phyloP scores from a whole-genome alignment of 306 rosid species.

The Vigna angularis region DNA sequence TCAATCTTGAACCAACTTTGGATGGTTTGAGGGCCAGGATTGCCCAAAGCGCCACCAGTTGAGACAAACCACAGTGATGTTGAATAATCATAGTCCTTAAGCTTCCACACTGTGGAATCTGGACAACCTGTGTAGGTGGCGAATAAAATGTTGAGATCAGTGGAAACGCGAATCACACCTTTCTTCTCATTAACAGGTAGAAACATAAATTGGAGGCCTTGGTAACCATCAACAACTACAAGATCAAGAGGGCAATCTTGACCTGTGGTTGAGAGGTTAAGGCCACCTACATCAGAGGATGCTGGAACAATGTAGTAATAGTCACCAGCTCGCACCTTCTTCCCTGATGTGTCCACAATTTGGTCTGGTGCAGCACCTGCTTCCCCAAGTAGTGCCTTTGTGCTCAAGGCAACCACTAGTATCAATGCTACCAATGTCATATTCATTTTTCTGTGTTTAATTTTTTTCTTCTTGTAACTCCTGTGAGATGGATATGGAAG shows the following conservation, averaged over 20 bases:
- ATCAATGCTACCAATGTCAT: background rate
- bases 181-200: background rate
- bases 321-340: background rate
- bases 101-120: slow-evolving; percentile 33
- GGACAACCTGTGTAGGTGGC: background rate
- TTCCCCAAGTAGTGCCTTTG: background rate
- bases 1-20: slow-evolving; percentile 60
- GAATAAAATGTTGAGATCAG: slow-evolving; percentile 43
- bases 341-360: slow-evolving; percentile 47
- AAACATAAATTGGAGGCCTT: background rate
- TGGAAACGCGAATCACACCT: background rate
- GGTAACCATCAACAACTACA: background rate
- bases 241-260: slow-evolving; percentile 25
- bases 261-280: background rate
- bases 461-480: background rate
- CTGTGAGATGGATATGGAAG: background rate
- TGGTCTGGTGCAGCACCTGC: slow-evolving; percentile 29
- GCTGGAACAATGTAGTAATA: slow-evolving; percentile 32
- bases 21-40: background rate
- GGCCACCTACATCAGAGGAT: background rate
- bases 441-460: background rate
- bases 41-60: background rate
- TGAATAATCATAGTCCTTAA: background rate
- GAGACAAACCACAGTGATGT: background rate
- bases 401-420: slow-evolving; percentile 18